phyloP scores from a whole-genome alignment of 345 rosid species.

The Toxicodendron radicans region DNA sequence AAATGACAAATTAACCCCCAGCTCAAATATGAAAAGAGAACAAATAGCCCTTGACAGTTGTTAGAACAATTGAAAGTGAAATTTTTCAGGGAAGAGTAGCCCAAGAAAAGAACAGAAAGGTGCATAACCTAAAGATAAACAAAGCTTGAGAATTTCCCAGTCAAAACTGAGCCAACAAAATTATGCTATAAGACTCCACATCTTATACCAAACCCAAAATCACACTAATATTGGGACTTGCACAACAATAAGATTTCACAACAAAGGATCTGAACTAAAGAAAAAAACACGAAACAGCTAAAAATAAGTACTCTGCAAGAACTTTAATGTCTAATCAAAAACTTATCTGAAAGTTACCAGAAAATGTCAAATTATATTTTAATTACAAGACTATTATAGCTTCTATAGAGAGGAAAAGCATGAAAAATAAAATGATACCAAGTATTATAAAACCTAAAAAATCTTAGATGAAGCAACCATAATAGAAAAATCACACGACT shows the following conservation, averaged over 20 bases:
- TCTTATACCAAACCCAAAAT: neutral
- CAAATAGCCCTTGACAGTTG: neutral
- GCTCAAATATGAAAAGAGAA: neutral
- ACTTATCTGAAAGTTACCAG: neutral
- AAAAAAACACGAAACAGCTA: neutral
- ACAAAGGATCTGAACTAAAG: neutral
- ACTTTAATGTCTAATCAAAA: neutral
- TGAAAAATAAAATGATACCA: neutral
- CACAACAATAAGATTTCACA: neutral
- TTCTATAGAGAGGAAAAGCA: neutral
- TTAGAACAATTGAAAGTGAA: neutral
- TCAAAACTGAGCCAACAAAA: neutral
- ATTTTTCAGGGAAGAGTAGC: neutral
- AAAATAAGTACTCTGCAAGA: neutral
- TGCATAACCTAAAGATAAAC: neutral
- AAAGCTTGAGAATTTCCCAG: neutral
- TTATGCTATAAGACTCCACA: neutral
- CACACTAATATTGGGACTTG: neutral
- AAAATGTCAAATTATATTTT: neutral
- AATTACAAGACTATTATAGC: neutral
- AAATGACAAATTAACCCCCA: neutral
- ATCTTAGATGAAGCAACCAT: neutral
- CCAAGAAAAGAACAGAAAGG: neutral
- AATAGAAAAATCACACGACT: neutral
- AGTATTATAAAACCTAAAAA: neutral